Conservation (phyloP, 495 filamentous ascomycete genomes). For the Penicillium roqueforti region DNA sequence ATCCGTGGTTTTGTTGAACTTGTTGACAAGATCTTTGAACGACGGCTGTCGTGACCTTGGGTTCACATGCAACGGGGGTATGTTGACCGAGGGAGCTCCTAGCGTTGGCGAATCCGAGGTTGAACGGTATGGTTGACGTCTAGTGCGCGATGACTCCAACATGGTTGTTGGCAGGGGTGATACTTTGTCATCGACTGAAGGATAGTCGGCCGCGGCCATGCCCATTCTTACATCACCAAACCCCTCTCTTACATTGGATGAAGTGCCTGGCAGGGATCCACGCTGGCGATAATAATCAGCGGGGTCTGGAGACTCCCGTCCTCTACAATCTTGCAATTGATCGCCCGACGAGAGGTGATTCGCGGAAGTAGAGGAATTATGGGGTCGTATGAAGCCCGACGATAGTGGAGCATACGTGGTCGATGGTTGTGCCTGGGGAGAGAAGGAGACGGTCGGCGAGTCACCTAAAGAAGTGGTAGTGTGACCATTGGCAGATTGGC, state of each 20-base stretch:
- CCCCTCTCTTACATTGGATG: slow-evolving; percentile 23
- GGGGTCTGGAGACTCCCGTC: slow-evolving; percentile 46
- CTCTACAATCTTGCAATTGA: slow-evolving; percentile 13
- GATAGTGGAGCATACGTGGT: slow-evolving; percentile 24
- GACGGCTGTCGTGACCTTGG: slow-evolving; percentile 44
- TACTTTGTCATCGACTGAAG: slow-evolving; percentile 20
- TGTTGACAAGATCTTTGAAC: slow-evolving; percentile 59
- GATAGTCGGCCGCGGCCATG: slow-evolving; percentile 18
- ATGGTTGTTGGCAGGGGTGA: slow-evolving; percentile 29
- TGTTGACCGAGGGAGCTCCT: slow-evolving; percentile 18
- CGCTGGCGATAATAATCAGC: slow-evolving; percentile 51
- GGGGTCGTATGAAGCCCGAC: slow-evolving; percentile 20
- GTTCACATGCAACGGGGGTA: slow-evolving; percentile 18
- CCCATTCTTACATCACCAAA: slow-evolving; percentile 26
- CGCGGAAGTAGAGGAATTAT: slow-evolving; percentile 24
- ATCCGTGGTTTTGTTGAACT: slow-evolving; percentile 56
- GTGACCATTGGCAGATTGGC: slow-evolving; percentile 25
- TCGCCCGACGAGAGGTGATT: slow-evolving; percentile 16
- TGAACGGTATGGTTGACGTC: slow-evolving; percentile 31
- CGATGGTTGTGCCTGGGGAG: slow-evolving; percentile 25
- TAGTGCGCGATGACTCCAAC: slow-evolving; percentile 23
- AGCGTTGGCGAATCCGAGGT: slow-evolving; percentile 33
- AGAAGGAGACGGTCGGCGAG: slow-evolving; percentile 25
- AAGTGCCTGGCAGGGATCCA: slow-evolving; percentile 21
- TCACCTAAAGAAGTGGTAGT: slow-evolving; percentile 21